phyloP scores from a whole-genome alignment of 2,329 filamentous ascomycete species.

The Zymoseptoria crescenta region DNA sequence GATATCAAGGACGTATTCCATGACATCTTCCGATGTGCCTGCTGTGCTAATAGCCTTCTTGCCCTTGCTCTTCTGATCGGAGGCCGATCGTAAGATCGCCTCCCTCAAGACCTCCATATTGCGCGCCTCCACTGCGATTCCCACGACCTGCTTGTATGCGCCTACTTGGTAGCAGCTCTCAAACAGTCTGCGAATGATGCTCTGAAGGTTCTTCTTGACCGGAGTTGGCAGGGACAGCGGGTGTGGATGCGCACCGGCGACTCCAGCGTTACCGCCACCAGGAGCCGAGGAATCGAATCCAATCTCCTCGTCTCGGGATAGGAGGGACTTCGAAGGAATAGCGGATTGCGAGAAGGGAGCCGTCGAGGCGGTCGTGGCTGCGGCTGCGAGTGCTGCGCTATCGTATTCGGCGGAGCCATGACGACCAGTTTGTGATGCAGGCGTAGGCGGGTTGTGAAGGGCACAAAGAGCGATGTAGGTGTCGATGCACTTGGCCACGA shows the following conservation, averaged over 20 bases:
- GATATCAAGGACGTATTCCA: conserved; percentile 92
- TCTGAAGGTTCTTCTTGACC: conserved; percentile 72
- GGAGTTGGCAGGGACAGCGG: conserved; percentile 62
- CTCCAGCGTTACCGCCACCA: conserved; percentile 48
- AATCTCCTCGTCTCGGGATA: conserved; percentile 71
- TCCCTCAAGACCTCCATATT: conserved; percentile 79
- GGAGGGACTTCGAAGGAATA: conserved; percentile 83
- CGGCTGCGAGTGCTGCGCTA: conserved; percentile 53
- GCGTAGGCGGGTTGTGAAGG: conserved; percentile 46
- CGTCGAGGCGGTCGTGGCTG: conserved; percentile 65
- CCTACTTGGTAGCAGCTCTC: conserved; percentile 79
- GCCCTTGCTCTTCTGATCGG: conserved; percentile 64
- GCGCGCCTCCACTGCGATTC: conserved; percentile 90
- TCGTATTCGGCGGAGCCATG: conserved; percentile 48
- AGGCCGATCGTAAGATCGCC: conserved; percentile 81
- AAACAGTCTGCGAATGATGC: conserved; percentile 81
- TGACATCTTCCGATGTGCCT: conserved; percentile 74
- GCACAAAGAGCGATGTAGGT: conserved; percentile 84
- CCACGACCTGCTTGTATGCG: conserved; percentile 90
- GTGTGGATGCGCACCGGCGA: conserved; percentile 47
- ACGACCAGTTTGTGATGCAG: conserved; percentile 13
- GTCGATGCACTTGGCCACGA: conserved; percentile 94
- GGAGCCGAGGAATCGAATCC: conserved; percentile 50
- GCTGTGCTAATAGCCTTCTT: conserved; percentile 49
- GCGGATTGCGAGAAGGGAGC: conserved; percentile 93